phyloP scores from a whole-genome alignment of 176 grass and related monocot species.

The Secale cereale region DNA sequence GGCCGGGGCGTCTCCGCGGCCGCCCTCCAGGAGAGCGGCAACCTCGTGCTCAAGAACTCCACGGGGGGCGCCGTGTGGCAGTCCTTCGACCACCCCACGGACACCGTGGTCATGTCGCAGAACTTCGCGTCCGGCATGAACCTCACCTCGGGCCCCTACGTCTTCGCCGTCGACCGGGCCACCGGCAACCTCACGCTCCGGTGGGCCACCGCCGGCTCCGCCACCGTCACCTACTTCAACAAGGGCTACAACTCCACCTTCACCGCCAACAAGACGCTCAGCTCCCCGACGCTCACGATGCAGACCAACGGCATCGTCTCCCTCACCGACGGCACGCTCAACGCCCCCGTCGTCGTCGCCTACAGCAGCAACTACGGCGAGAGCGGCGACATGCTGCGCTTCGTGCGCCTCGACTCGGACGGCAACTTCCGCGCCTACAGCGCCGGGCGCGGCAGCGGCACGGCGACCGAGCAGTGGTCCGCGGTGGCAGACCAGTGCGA shows the following conservation, averaged over 20 bases:
- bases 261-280: conserved; percentile 62
- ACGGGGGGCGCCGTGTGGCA: conserved; percentile 43
- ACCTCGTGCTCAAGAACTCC: conserved; percentile 58
- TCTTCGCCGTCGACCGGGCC: conserved; percentile 34
- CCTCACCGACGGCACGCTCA: conserved; percentile 46
- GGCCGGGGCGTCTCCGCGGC: conserved; percentile 40
- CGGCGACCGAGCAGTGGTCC: conserved; percentile 52
- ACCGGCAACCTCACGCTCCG: conserved; percentile 73
- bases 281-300: conserved; percentile 55
- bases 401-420: conserved; percentile 68
- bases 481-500: conserved; percentile 90
- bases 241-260: conserved; percentile 66
- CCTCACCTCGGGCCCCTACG: conserved; percentile 46
- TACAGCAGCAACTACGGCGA: conserved; percentile 97
- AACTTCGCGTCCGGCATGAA: conserved; percentile 43
- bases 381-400: conserved; percentile 62
- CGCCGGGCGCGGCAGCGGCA: conserved; percentile 34
- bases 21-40: conserved; percentile 47
- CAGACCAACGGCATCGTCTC: conserved; percentile 82
- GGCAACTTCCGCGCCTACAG: conserved; percentile 94
- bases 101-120: conserved; percentile 77
- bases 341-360: conserved; percentile 57
- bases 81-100: conserved; percentile 67
- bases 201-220: conserved; percentile 24
- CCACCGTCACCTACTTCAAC: conserved; percentile 71